Conservation (phyloP, 352 stramenopile species). For the Phytophthora tubulina region DNA sequence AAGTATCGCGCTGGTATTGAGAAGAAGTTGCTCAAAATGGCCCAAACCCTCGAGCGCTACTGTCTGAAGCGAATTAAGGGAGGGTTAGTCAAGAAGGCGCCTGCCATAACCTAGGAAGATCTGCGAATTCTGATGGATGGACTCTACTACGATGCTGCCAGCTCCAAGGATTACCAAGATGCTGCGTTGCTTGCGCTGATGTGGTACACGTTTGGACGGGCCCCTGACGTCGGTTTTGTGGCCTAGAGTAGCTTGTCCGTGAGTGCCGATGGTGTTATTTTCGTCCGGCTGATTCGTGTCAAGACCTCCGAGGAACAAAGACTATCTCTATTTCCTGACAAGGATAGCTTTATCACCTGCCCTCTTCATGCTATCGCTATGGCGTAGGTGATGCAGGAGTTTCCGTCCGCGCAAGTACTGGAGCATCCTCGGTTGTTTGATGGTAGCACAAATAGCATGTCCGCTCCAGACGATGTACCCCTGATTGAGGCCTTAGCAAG, state of each 20-base stretch:
- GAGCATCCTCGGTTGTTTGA: too few species aligned
- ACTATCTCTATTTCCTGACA: constrained; percentile 12
- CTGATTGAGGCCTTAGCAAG: constrained; percentile 5
- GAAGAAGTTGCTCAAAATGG: neutral
- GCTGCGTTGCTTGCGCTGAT: constrained; percentile 21
- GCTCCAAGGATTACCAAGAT: constrained; percentile 29
- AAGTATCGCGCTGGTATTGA: constrained; percentile 15
- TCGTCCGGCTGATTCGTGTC: constrained; percentile 15
- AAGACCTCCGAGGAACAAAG: constrained; percentile 12
- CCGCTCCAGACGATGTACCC: neutral
- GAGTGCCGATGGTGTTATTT: neutral
- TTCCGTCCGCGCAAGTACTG: too few species aligned
- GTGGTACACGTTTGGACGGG: constrained; percentile 30
- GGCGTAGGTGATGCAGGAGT: too few species aligned
- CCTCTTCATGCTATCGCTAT: too few species aligned
- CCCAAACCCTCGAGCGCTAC: constrained; percentile 19
- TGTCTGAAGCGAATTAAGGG: constrained; percentile 24
- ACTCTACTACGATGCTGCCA: constrained; percentile 10
- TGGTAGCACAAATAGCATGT: too few species aligned
- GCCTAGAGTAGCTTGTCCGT: constrained; percentile 29
- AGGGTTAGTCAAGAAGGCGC: constrained; percentile 20
- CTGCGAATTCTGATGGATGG: constrained; percentile 20
- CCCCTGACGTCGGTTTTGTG: constrained; percentile 12
- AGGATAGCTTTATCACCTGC: constrained; percentile 13
- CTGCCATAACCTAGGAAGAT: constrained; percentile 21